These are phyloP conservation scores for Lactifluus pinguis DNA, from an alignment of 768 basidiomycete species.

Conservation along the genomic window DNA sequence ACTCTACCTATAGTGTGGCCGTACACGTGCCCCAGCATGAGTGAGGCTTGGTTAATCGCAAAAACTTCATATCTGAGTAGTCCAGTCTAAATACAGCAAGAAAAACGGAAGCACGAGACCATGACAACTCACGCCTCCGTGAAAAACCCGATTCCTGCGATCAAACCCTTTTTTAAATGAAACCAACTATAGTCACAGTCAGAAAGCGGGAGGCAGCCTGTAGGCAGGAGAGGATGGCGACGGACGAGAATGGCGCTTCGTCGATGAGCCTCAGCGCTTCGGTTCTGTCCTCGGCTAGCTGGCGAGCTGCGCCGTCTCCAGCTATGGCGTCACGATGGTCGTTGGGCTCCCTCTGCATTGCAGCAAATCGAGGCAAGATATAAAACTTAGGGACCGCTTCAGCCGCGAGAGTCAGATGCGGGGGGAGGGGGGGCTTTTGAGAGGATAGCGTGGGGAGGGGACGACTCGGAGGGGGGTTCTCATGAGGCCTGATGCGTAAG, in stretches of 20 bases:
- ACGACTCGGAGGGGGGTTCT: no score
- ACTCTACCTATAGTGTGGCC: slow-evolving; percentile 26
- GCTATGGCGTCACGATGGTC: no score
- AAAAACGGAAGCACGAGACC: no score
- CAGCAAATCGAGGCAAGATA: no score
- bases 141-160: slow-evolving; percentile 82
- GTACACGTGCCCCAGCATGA: slow-evolving; percentile 81
- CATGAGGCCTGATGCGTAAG: no score
- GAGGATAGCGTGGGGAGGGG: no score
- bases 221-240: not conserved
- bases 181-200: slow-evolving; percentile 29
- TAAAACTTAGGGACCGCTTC: no score
- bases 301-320: no score
- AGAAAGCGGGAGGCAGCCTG: not conserved
- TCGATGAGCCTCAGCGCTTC: slow-evolving; percentile 61
- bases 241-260: slow-evolving; percentile 75
- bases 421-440: no score
- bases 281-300: slow-evolving; percentile 38
- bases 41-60: slow-evolving; percentile 76
- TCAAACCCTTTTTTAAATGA: slow-evolving; percentile 37
- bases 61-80: slow-evolving; percentile 66
- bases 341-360: no score
- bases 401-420: no score
- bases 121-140: slow-evolving; percentile 57
- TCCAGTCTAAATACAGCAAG: not conserved